These are phyloP conservation scores for Coniella vitis DNA, from an alignment of 2,329 filamentous ascomycete genomes.

Conservation along the genomic window DNA sequence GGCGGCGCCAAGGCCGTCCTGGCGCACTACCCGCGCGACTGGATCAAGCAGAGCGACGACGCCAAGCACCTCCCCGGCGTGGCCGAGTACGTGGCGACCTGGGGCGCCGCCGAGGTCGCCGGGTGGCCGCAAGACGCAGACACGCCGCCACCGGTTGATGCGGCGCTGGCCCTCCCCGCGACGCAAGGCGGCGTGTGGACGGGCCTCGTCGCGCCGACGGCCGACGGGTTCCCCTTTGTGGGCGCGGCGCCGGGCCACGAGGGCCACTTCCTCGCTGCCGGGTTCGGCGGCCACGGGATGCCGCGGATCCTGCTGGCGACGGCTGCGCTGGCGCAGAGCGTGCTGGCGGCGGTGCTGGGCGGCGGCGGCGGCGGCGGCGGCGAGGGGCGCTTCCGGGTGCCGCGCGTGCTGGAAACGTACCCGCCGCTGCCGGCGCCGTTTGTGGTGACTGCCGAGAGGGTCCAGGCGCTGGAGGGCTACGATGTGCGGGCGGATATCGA, in stretches of 20 bases:
- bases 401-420: constrained; percentile 17
- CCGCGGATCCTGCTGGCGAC: constrained; percentile 25
- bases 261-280: constrained; percentile 23
- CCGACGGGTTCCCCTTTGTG: constrained; percentile 21
- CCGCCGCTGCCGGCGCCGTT: constrained; percentile 25
- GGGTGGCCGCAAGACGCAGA: constrained; percentile 20
- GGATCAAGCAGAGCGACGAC: constrained; percentile 21
- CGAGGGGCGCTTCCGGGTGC: constrained; percentile 17
- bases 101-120: constrained; percentile 22
- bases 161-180: constrained; percentile 12
- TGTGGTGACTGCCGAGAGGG: constrained; percentile 22
- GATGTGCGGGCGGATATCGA: constrained; percentile 12
- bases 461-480: constrained; percentile 17
- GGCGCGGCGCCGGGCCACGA: constrained; percentile 20
- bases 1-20: constrained; percentile 23
- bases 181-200: constrained; percentile 25
- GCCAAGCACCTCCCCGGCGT: constrained; percentile 22
- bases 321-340: constrained; percentile 22
- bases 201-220: constrained; percentile 19
- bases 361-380: too few relatives aligned
- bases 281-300: constrained; percentile 25
- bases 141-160: too few relatives aligned
- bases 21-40: constrained; percentile 20
- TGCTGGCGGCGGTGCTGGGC: constrained; percentile 21
- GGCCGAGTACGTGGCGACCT: constrained; percentile 23